Evolutionary conservation across 768 basidiomycete genomes (phyloP), one percentile per base, ranked within the genome.

Genomic region (Pholiota microspora): DNA sequence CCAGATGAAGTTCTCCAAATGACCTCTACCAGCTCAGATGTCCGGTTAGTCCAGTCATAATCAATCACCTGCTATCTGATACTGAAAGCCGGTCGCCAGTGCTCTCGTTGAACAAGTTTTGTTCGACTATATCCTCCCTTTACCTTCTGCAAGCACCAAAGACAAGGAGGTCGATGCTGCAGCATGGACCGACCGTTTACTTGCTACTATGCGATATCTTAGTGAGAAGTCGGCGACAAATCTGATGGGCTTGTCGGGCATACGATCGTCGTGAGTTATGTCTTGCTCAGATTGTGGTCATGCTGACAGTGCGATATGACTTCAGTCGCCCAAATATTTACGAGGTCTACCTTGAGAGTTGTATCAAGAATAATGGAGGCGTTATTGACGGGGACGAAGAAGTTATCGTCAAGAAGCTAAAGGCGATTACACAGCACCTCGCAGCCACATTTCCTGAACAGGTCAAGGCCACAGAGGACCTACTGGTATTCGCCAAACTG

Each of bases 331-430:
- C 93, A 24, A 82, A 79, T 42, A 55, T 82, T 24, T 92, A 79
- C 62, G 85, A 91, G 42, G 76, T 79, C 31, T 95, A 84, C 69
- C 51, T 97, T 8, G 77, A 85, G 7, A 77, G 77, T 36, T 97
- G 92, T 66, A 79, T 90, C 55, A 78, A 84, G 45, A 83, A 94
- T 65, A 98, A 98, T 63, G 94, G 94, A 1, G 96, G 96, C 0
- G 78, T 94, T 42, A 89, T 97, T 47, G 94, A 97, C 62, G 82
- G 88, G 57, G 77, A 93, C 57, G 90, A 91, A 63, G 88, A 89
- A 42, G 64, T 64, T 1, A 72, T 91, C 38, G 73, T 70, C 9
- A 77, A 75, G 13, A 77, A 76, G 46, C 73, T 97, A 28, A 80
- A 81, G 38, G 62, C 59, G 4, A 63, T 84, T 13, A 79, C 85